phyloP scores from a whole-genome alignment of 306 rosid species.

The Trichosanthes cucumerina region DNA sequence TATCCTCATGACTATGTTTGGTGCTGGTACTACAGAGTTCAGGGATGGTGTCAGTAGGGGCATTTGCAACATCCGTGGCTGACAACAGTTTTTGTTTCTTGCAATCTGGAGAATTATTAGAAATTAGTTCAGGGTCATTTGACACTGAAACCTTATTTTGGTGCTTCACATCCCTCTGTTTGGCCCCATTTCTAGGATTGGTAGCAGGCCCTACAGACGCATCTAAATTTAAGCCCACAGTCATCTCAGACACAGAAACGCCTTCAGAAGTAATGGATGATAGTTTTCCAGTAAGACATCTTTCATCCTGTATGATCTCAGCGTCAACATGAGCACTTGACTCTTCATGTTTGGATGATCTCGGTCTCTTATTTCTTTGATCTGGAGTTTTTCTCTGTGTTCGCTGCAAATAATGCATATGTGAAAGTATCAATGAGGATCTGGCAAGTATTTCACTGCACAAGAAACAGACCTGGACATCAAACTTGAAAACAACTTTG shows the following conservation, averaged over 20 bases:
- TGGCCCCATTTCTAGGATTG: conserved; percentile 26
- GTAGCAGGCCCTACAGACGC: conserved; percentile 14
- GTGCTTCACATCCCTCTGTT: conserved; percentile 39
- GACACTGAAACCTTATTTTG: conserved; percentile 24
- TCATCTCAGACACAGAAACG: conserved; percentile 21
- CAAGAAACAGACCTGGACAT: conserved; percentile 13
- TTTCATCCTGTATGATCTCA: conserved; percentile 23
- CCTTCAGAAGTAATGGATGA: conserved; percentile 19
- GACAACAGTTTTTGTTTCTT: conserved; percentile 59
- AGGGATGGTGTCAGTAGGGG: conserved; percentile 23
- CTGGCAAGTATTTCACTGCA: conserved; percentile 39
- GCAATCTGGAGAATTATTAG: conserved; percentile 32
- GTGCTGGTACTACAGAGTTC: conserved; percentile 25
- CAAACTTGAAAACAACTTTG: conserved; percentile 17
- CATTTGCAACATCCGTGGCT: conserved; percentile 31
- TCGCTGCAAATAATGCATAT: conserved; percentile 16
- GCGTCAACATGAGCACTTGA: conserved; percentile 20
- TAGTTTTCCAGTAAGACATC: conserved; percentile 14
- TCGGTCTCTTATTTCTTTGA: conserved; percentile 24
- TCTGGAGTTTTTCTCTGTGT: conserved; percentile 22
- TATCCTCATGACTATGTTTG: conserved; percentile 11
- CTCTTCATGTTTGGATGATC: conserved; percentile 36
- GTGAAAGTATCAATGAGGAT: conserved; percentile 25
- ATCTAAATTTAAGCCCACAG: conserved; percentile 31
- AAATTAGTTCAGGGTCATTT: conserved; percentile 22